Base-by-base conservation (phyloP, 1,284 basidiomycete species). In the Serendipita sp. region DNA sequence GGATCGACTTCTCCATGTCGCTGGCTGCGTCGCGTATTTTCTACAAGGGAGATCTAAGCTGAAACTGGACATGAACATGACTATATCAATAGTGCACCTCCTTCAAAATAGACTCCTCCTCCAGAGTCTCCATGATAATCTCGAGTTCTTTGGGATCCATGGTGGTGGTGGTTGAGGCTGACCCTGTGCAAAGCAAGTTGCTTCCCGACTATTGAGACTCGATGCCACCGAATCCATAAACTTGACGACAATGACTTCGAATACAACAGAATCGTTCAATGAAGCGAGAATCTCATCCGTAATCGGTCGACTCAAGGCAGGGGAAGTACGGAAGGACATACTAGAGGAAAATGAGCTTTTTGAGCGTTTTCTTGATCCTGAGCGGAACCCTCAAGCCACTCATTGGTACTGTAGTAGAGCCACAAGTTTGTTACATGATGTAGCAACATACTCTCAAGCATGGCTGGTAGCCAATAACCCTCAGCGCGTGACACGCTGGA, bases 341-440 rank as follows among this genome's bases (percentile, higher is more conserved):
- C 45, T 29, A n/a, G 45, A 49, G n/a, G 45, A 49, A 49, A 29
- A 49, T 8, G 17, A 6, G n/a, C 17, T 29, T 29, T 49, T 49
- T 49, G 45, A 49, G 29, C n/a, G 45, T 6, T 49, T 82, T 30
- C 75, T 91, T 12, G 73, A 71, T 1, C 75, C 74, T 0, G 72
- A 88, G 49, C 84, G 79, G 68, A 72, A 71, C 26, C 82, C 82
- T 70, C 75, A 49, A 8, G n/a, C 45, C 8, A 30, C 32, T 53
- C 88, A 91, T 68, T 90, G 88, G 87, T 89, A 86, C 69, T 91
- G 88, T 70, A 70, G 73, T 47, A 75, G 76, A 44, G 85, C 84
- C 1, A 73, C 79, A 60, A 68, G 74, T 17, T 72, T 80, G 43
- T 79, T 79, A 0, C 70, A 77, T 3, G 82, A 79, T 62, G 81